Base-by-base conservation (phyloP, 1,284 basidiomycete species). In the Meira nashicola region DNA sequence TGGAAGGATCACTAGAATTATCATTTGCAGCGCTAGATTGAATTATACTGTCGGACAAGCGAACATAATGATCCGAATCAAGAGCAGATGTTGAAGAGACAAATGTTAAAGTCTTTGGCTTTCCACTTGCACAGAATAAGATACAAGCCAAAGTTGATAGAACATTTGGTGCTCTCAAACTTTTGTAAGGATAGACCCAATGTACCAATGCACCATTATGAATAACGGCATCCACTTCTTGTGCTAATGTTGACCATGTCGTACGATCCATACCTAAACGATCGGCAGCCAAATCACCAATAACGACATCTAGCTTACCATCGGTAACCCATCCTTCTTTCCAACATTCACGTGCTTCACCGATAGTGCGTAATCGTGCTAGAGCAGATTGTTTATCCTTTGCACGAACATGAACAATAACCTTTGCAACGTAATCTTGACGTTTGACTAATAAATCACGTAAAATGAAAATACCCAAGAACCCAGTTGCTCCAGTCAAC, bases 181-280 rank as follows among this genome's bases (percentile, higher is more conserved):
- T 92, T 77, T 91, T 88, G 80, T 99, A 99, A 0, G 93, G 92
- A 80, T 97, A 98, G 2, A 98, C 91, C 95, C 95, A 99, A 78
- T 98, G 95, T 14, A 98, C 95, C 77, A 98, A 81, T 21, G 95
- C 95, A 48, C 95, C 95, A 73, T 99, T 99, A 79, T 98, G 95
- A 57, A 98, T 78, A 33, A 99, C 83, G 1, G 86, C 86, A 76
- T 97, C 92, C 0, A 87, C 86, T 77, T 94, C 88, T 33, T 81
- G 76, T 0, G 87, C 84, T 12, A 96, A 75, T 21, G 84, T 81
- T 39, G 82, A 77, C 91, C 92, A 98, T 0, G 81, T 82, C 2
- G 79, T 80, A 38, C 84, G 78, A 37, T 82, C 83, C 61, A 97
- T 80, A 2, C 94, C 95, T 65, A 97, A 89, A 39, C 82, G 81